phyloP scores from a whole-genome alignment of 176 grass and related monocot genomes.

The Canna indica region DNA sequence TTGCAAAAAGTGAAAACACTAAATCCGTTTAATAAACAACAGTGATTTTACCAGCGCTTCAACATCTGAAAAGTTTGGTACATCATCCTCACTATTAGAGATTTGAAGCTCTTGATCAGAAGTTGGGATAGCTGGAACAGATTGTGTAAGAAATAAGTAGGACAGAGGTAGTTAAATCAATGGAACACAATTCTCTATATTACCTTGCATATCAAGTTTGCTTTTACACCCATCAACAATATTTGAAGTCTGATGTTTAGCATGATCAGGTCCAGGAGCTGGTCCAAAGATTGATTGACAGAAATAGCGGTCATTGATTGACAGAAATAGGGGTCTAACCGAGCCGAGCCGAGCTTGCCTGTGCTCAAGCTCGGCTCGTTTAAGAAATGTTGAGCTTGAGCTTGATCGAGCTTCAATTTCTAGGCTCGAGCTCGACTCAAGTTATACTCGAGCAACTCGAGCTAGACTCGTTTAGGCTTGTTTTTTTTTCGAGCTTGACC shows the following conservation, averaged over 20 bases:
- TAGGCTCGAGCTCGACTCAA: too few species aligned
- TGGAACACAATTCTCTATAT: constrained; percentile 27
- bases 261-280: constrained; percentile 30
- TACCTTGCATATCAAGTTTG: too few species aligned
- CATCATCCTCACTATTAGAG: constrained; percentile 42
- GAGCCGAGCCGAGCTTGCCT: too few species aligned
- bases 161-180: constrained; percentile 25
- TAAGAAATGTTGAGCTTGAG: too few species aligned
- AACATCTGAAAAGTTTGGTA: constrained; percentile 53
- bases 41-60: constrained; percentile 51
- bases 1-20: neutral
- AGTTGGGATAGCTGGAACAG: constrained; percentile 11
- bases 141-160: constrained; percentile 30
- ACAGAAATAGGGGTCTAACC: too few species aligned
- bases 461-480: too few species aligned
- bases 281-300: constrained; percentile 27
- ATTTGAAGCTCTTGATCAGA: constrained; percentile 42
- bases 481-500: too few species aligned
- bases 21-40: constrained; percentile 9
- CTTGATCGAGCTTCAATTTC: too few species aligned
- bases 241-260: constrained; percentile 26
- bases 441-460: too few species aligned
- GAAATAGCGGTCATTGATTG: too few species aligned
- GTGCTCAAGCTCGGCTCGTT: too few species aligned
- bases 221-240: constrained; percentile 20